Percentiles rank a stretch among this genome's conserved stretches.
phyloP scores from a whole-genome alignment of 176 grass and related monocot genomes.

The Oryza punctata region DNA sequence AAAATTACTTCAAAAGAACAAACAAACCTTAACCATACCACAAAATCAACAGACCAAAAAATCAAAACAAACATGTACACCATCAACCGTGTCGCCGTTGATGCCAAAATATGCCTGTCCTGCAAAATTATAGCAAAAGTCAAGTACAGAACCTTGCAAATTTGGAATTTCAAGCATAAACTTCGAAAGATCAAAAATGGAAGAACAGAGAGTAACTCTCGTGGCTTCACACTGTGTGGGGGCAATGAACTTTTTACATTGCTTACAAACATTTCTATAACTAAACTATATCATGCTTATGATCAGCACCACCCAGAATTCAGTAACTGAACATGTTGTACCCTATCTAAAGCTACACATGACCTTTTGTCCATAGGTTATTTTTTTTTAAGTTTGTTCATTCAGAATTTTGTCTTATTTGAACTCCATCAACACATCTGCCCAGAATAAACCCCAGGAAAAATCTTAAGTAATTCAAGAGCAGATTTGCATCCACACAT shows the following conservation, averaged over 20 bases:
- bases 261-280: background rate
- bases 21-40: slow-evolving; percentile 18
- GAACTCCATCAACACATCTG: background rate
- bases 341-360: background rate
- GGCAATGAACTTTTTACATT: background rate
- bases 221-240: background rate
- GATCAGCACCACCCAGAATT: background rate
- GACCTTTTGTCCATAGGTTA: background rate
- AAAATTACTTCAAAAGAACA: slow-evolving; percentile 23
- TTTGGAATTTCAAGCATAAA: background rate
- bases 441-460: background rate
- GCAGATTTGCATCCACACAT: background rate
- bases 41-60: background rate
- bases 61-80: slow-evolving; percentile 37
- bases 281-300: background rate
- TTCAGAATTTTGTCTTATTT: background rate
- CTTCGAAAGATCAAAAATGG: background rate
- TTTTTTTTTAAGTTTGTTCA: background rate
- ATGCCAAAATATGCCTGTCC: slow-evolving; percentile 7
- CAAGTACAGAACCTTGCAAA: background rate
- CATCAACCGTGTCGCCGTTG: background rate
- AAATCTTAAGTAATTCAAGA: background rate
- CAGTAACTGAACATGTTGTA: background rate
- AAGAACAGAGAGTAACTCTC: background rate
- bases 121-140: slow-evolving; percentile 11